A percentile compares a stretch with the other conserved stretches of the same genome.
Conservation (phyloP, 257 asterid species). For the Linderniella brevidens region DNA sequence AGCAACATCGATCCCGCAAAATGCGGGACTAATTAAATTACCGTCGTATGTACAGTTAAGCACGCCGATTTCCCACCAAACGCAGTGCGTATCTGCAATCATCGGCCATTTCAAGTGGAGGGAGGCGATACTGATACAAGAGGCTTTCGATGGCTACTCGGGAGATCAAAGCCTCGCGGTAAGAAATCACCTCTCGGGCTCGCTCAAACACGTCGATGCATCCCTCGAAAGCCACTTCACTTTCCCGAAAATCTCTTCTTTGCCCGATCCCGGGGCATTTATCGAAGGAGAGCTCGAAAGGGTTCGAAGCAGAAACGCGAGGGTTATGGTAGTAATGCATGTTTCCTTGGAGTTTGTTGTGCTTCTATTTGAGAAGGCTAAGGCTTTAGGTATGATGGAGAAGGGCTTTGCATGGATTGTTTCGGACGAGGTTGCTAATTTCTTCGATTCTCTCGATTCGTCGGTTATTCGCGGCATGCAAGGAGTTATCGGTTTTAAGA, state of each 20-base stretch:
- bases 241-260: conserved; percentile 17
- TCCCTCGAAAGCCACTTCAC: conserved; percentile 15
- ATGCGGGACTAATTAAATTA: not conserved
- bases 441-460: conserved; percentile 31
- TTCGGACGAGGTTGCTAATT: conserved; percentile 24
- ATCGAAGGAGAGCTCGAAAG: conserved; percentile 19
- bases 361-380: conserved; percentile 30
- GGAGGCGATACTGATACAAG: conserved; percentile 25
- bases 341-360: conserved; percentile 27
- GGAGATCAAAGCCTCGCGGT: conserved; percentile 8
- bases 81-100: conserved; percentile 30
- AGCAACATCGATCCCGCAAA: conserved; percentile 5
- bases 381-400: conserved; percentile 33
- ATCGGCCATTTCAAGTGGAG: conserved; percentile 36
- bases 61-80: conserved; percentile 16
- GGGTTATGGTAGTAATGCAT: conserved; percentile 19
- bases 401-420: conserved; percentile 46
- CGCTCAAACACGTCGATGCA: conserved; percentile 20
- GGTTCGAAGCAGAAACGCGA: conserved; percentile 12
- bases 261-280: not conserved
- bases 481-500: conserved; percentile 41
- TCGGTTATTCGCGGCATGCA: conserved; percentile 28
- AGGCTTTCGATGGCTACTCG: conserved; percentile 16
- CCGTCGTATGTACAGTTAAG: conserved; percentile 15
- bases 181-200: conserved; percentile 23